A percentile compares a stretch with the other conserved stretches of the same genome.
Conservation (phyloP, 2,329 filamentous ascomycete species). For the Verticillium nubilum region DNA sequence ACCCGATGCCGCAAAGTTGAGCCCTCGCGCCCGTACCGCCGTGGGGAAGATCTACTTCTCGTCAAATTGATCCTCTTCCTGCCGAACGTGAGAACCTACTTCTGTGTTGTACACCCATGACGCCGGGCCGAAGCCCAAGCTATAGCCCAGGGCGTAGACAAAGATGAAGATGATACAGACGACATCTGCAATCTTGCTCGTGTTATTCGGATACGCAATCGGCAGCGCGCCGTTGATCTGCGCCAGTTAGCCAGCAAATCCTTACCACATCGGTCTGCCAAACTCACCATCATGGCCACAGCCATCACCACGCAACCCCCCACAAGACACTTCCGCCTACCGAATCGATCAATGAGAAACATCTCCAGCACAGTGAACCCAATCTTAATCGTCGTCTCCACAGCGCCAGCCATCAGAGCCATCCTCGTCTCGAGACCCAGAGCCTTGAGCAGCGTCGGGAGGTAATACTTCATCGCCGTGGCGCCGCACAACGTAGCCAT, state of each 20-base stretch:
- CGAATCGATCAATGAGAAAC: slow-evolving; percentile 48
- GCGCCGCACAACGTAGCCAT: slow-evolving; percentile 57
- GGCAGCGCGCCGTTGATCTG: slow-evolving; percentile 51
- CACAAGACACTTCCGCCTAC: slow-evolving; percentile 41
- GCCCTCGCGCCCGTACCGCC: slow-evolving; percentile 47
- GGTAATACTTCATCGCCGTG: slow-evolving; percentile 56
- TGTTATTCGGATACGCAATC: slow-evolving; percentile 42
- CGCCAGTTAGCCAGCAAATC: not conserved
- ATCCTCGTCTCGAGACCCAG: slow-evolving; percentile 42
- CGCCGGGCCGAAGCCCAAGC: slow-evolving; percentile 50
- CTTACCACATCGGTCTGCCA: not conserved
- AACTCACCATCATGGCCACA: slow-evolving; percentile 42
- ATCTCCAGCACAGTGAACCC: slow-evolving; percentile 51
- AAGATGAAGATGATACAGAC: slow-evolving; percentile 51
- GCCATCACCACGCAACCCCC: slow-evolving; percentile 47
- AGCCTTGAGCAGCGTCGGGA: slow-evolving; percentile 45
- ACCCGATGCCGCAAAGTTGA: slow-evolving; percentile 49
- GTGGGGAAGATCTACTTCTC: slow-evolving; percentile 49
- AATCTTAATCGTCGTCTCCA: slow-evolving; percentile 53
- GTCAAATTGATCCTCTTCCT: not conserved
- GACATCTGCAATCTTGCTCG: slow-evolving; percentile 40
- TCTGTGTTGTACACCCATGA: slow-evolving; percentile 57
- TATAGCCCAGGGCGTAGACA: slow-evolving; percentile 53
- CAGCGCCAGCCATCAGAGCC: slow-evolving; percentile 47
- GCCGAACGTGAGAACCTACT: slow-evolving; percentile 22